Percentiles rank a stretch among this genome's conserved stretches.
Conservation (phyloP, 495 filamentous ascomycete genomes). For the Xylaria bambusicola region DNA sequence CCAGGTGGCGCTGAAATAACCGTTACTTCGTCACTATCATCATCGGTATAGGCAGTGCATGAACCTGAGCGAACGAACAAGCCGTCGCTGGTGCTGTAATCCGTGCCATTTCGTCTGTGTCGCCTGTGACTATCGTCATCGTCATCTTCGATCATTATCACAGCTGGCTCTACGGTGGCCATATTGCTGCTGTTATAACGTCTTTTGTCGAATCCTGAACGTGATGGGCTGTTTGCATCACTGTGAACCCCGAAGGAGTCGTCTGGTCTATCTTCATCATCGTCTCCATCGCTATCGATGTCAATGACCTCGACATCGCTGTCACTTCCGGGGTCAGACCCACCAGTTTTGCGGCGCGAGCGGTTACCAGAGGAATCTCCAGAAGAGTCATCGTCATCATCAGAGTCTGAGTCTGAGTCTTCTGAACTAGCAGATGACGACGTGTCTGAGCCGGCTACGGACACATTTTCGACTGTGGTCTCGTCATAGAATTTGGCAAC, state of each 20-base stretch:
- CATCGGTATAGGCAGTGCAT: neutral
- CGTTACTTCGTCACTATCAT: neutral
- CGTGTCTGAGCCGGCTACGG: slow-evolving; percentile 10
- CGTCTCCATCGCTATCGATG: neutral
- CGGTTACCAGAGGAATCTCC: neutral
- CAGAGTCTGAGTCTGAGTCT: slow-evolving; percentile 12
- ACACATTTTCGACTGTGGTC: neutral
- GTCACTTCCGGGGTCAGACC: neutral
- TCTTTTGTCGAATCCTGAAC: neutral
- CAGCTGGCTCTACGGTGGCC: neutral
- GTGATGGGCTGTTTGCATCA: neutral
- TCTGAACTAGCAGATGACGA: neutral
- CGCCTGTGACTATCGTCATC: neutral
- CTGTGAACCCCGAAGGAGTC: neutral
- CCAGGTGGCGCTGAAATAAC: neutral
- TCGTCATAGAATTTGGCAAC: slow-evolving; percentile 32
- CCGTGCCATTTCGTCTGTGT: neutral
- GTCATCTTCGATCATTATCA: slow-evolving; percentile 7
- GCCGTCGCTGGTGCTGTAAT: neutral
- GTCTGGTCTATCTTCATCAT: neutral
- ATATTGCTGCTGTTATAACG: no score
- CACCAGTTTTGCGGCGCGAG: neutral
- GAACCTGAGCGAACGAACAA: slow-evolving; percentile 4
- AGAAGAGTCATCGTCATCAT: slow-evolving; percentile 9
- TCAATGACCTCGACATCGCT: neutral